Base-by-base conservation (phyloP, 805 yeast species). In the Sporopachydermia lactativora region DNA sequence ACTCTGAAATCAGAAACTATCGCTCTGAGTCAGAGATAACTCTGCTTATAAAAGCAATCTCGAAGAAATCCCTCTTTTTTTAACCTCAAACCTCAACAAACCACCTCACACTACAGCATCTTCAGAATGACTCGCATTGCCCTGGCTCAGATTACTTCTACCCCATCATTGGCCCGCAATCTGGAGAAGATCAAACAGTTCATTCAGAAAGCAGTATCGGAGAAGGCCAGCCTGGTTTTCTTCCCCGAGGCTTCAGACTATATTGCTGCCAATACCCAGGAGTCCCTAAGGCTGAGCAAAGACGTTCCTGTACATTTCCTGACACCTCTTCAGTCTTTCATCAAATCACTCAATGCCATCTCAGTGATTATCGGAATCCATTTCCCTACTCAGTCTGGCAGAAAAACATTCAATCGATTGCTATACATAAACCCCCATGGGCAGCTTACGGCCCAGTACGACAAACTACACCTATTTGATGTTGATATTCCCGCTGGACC, bases 211-310 rank as follows among this genome's bases (percentile, higher is more conserved):
- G 95, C 97, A 0, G 69, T 80, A 0, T 60, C 59, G 2, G 54
- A 66, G 13, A 71, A 78, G 3, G 86, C 81, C 11, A 65, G 70
- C 46, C 74, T 84, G 3, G 63, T 92, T 3, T 85, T 92, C 52
- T 68, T 89, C 37, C 97, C 97, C 2, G 98, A 89, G 56, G 97
- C 97, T 0, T 70, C 92, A 3, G 97, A 89, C 55, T 89, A 85
- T 55, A 68, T 89, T 34, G 78, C 95, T 3, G 65, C 73, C 40
- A 73, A 74, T 52, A 78, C 88, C 1, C 55, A 50, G 1, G 88
- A 84, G 48, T 77, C 94, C 1, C 64, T 66, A 40, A 48, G 61
- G 18, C 60, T 89, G n/a, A 85, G 80, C 0, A 53, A 64, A 35
- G 44, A 69, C 11, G 63, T 68, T 18, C 59, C 61, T 1, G 53